These are phyloP conservation scores for Candida multigemmis DNA, from an alignment of 805 yeast genomes.

Conservation along the genomic window DNA sequence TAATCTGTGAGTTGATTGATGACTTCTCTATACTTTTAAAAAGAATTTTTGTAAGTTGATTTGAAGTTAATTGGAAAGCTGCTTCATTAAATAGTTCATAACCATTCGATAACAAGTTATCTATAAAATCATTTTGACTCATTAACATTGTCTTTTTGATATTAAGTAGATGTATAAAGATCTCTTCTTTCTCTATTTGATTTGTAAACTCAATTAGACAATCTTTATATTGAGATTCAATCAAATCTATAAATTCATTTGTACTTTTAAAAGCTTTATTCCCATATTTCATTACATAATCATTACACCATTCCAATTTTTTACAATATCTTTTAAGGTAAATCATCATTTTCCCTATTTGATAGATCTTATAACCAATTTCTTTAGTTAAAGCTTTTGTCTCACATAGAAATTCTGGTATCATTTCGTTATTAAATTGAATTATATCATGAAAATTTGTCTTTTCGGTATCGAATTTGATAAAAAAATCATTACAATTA, in stretches of 20 bases:
- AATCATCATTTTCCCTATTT: slow-evolving; percentile 64
- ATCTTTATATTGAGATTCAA: slow-evolving; percentile 39
- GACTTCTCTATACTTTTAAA: slow-evolving; percentile 55
- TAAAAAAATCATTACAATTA: slow-evolving; percentile 56
- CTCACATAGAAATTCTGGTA: slow-evolving; percentile 41
- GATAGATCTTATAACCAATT: slow-evolving; percentile 39
- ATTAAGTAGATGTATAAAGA: slow-evolving; percentile 48
- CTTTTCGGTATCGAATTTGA: slow-evolving; percentile 18
- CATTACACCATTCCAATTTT: slow-evolving; percentile 57
- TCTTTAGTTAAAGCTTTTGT: slow-evolving; percentile 11
- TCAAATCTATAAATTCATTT: slow-evolving; percentile 22
- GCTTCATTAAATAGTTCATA: slow-evolving; percentile 46
- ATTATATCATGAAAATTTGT: slow-evolving; percentile 26
- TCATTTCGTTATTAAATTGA: slow-evolving; percentile 17
- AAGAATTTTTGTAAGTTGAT: slow-evolving; percentile 54
- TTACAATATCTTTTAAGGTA: slow-evolving; percentile 59
- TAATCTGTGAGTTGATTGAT: slow-evolving; percentile 32
- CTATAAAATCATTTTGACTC: slow-evolving; percentile 78
- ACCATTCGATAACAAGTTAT: slow-evolving; percentile 51
- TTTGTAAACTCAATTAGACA: slow-evolving; percentile 42
- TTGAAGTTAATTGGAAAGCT: slow-evolving; percentile 54
- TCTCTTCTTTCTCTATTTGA: slow-evolving; percentile 37
- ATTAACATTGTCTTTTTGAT: slow-evolving; percentile 61
- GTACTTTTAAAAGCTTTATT: slow-evolving; percentile 18
- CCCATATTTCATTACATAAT: slow-evolving; percentile 26